These are phyloP conservation scores for Amanita pseudoporphyria DNA, from an alignment of 768 basidiomycete genomes.

Conservation along the genomic window DNA sequence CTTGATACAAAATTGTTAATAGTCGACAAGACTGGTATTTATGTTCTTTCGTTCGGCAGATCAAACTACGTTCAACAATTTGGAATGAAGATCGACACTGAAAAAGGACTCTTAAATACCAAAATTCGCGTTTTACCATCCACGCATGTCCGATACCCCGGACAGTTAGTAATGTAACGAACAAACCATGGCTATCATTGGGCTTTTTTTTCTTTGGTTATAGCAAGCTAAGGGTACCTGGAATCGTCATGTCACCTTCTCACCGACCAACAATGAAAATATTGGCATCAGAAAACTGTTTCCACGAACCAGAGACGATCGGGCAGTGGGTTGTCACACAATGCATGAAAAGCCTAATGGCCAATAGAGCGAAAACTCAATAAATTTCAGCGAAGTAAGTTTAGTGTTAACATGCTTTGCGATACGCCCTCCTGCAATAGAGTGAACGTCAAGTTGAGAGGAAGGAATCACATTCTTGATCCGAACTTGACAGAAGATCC, in stretches of 20 bases:
- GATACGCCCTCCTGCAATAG: slow-evolving; percentile 24
- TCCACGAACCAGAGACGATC: slow-evolving; percentile 45
- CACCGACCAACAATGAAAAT: not conserved
- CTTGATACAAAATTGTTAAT: not conserved
- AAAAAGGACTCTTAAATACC: slow-evolving; percentile 37
- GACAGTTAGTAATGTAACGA: too few species aligned
- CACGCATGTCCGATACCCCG: slow-evolving; percentile 48
- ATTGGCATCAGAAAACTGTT: slow-evolving; percentile 58
- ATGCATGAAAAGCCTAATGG: slow-evolving; percentile 60
- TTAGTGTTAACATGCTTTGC: not conserved
- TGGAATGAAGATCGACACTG: slow-evolving; percentile 47
- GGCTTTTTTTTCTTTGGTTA: slow-evolving; percentile 8
- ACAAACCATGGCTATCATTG: not conserved
- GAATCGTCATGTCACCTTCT: slow-evolving; percentile 54
- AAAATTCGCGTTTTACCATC: slow-evolving; percentile 49
- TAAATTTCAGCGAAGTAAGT: slow-evolving; percentile 74
- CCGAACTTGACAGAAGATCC: slow-evolving; percentile 51
- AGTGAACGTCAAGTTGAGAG: slow-evolving; percentile 77
- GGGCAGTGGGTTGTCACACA: slow-evolving; percentile 64
- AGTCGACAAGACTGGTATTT: not conserved
- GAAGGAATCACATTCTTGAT: slow-evolving; percentile 69
- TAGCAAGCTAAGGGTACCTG: slow-evolving; percentile 55
- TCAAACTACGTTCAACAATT: slow-evolving; percentile 65
- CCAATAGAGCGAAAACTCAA: slow-evolving; percentile 54
- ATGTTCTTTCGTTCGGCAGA: slow-evolving; percentile 55